Base-by-base conservation (phyloP, 805 yeast genomes). In the Hemisphaericaspora nanyangensis region DNA sequence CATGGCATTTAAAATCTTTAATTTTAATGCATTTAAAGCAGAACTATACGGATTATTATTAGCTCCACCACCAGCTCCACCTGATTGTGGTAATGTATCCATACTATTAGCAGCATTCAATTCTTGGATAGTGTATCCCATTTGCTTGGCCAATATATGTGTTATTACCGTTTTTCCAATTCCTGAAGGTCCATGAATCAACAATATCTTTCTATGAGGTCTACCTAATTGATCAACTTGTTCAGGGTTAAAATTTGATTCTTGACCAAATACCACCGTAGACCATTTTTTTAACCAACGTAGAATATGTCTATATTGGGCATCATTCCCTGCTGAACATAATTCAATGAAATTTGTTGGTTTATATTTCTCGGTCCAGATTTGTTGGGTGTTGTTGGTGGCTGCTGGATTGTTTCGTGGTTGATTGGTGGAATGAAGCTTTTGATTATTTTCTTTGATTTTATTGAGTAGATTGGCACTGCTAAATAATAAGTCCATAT, bases 111-210 rank as follows among this genome's bases (percentile, higher is more conserved):
- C 65, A 2, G 98, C 96, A 61, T 91, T 91, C 44, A 91, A 74
- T 51, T 91, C 99, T 48, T 84, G 73, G 0, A 85, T 75, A 33
- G 80, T 78, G 56, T 85, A 91, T 0, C 95, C 95, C 29, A 85
- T 75, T 47, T 86, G 95, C 33, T 70, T 72, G 3, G 96, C 93
- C 27, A 89, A 73, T 1, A 88, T 77, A 53, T 90, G 96, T 0
- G 91, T 87, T 2, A 89, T 81, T 0, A 93, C 77, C 0, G 98
- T 90, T 55, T 91, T 91, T 7, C 99, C 99, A 13, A 84, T 72
- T 2, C 99, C 99, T 0, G 96, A 89, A 0, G 96, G 93, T 0
- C 99, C 99, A 55, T 83, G 88, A 8, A 93, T 74, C 29, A 93
- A 63, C 16, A 93, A 55, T 0, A 93, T 70, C 46, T 78, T 82